phyloP scores from a whole-genome alignment of 208 protist genomes.

The Novymonas esmeraldas region DNA sequence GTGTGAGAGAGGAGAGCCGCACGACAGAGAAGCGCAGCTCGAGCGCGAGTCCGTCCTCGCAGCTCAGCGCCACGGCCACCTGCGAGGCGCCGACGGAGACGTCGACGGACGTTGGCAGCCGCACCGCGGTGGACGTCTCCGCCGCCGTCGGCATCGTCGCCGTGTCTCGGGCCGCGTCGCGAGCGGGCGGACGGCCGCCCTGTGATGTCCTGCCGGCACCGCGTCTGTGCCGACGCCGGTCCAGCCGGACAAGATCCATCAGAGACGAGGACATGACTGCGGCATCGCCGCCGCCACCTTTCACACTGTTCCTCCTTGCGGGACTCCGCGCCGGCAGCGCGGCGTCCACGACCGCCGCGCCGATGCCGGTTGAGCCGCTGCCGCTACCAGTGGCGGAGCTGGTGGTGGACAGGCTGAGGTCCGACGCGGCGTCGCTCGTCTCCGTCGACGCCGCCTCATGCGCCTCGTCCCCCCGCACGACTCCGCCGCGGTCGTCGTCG shows the following conservation, averaged over 20 bases:
- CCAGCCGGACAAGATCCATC: not conserved
- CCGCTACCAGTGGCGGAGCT: too few relatives aligned
- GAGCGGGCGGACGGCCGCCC: too few relatives aligned
- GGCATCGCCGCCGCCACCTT: too few relatives aligned
- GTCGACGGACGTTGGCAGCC: slow-evolving; percentile 65
- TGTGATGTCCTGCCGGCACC: too few relatives aligned
- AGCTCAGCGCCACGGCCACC: slow-evolving; percentile 47
- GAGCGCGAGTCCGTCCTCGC: slow-evolving; percentile 78
- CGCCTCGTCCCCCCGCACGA: not conserved
- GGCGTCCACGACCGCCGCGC: too few relatives aligned
- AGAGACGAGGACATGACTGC: slow-evolving; percentile 1
- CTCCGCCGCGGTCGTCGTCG: not conserved
- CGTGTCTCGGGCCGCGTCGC: too few relatives aligned
- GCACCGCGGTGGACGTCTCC: slow-evolving; percentile 27
- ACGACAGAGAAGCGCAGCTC: slow-evolving; percentile 55
- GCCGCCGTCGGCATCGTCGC: too few relatives aligned
- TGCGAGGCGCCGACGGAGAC: slow-evolving; percentile 48
- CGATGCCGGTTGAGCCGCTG: too few relatives aligned
- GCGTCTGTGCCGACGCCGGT: too few relatives aligned
- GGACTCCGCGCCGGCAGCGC: too few relatives aligned
- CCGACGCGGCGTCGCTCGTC: not conserved
- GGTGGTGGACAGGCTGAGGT: too few relatives aligned
- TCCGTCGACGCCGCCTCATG: not conserved
- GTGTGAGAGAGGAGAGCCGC: slow-evolving; percentile 15
- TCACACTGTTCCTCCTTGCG: not conserved